These are phyloP conservation scores for Metschnikowia anglica DNA, from an alignment of 805 yeast genomes.

Conservation along the genomic window DNA sequence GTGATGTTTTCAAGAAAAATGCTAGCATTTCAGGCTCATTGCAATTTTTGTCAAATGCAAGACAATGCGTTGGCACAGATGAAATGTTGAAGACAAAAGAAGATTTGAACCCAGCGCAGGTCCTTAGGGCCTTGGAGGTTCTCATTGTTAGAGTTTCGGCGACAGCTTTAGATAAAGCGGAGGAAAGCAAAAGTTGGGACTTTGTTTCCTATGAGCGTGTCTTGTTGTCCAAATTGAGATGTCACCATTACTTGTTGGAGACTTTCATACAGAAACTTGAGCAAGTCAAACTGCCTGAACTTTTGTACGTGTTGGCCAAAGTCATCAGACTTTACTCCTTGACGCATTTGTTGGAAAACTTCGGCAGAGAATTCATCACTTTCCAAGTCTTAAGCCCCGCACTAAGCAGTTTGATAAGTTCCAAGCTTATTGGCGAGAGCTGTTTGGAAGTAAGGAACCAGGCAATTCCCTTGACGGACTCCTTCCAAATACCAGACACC, in stretches of 20 bases:
- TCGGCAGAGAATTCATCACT: conserved; percentile 39
- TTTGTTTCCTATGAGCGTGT: conserved; percentile 38
- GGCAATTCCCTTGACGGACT: conserved; percentile 21
- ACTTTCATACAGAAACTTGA: conserved; percentile 27
- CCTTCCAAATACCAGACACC: conserved; percentile 23
- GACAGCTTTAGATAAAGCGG: conserved; percentile 30
- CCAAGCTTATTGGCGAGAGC: conserved; percentile 18
- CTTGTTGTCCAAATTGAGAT: conserved; percentile 41
- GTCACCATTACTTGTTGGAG: conserved; percentile 42
- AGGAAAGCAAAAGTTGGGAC: conserved; percentile 35
- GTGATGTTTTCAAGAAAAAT: conserved; percentile 24
- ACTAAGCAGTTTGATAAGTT: conserved; percentile 29
- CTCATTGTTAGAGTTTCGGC: conserved; percentile 36
- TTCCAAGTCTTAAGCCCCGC: conserved; percentile 33
- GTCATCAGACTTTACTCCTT: conserved; percentile 36
- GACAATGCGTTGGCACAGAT: conserved; percentile 5
- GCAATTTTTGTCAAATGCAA: conserved; percentile 19
- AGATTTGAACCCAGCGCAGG: conserved; percentile 21
- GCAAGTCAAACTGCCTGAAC: conserved; percentile 27
- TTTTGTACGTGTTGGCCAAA: conserved; percentile 26
- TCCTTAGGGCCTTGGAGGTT: conserved; percentile 32
- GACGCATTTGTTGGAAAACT: conserved; percentile 27
- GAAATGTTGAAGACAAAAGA: conserved; percentile 9
- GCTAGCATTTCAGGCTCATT: conserved; percentile 15
- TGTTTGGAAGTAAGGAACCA: conserved; percentile 19